phyloP scores from a whole-genome alignment of 306 rosid genomes.

The Carpinus viminea region DNA sequence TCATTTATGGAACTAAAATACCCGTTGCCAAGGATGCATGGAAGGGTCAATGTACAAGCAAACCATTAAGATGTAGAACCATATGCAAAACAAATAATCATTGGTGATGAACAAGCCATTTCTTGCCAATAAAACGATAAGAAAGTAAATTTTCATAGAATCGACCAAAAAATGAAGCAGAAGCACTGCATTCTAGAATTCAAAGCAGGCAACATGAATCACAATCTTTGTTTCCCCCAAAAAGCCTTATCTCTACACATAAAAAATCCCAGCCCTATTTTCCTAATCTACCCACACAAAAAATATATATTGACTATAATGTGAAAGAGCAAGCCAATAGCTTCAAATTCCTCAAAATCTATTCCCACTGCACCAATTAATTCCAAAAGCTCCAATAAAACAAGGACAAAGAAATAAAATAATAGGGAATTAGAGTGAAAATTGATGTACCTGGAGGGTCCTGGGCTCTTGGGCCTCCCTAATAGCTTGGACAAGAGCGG shows the following conservation, averaged over 20 bases:
- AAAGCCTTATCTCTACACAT: neutral
- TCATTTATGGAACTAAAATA: neutral
- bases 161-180: neutral
- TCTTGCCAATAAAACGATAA: neutral
- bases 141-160: neutral
- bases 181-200: no score
- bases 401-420: neutral
- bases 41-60: neutral
- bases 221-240: neutral
- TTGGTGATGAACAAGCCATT: neutral
- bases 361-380: neutral
- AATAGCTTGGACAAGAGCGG: conserved; percentile 96
- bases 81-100: neutral
- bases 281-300: no score
- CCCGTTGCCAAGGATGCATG: neutral
- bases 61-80: neutral
- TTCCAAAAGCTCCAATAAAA: neutral
- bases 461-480: conserved; percentile 95
- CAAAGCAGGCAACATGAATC: neutral
- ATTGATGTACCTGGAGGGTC: conserved; percentile 66
- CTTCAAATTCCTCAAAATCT: neutral
- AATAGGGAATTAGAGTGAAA: neutral
- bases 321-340: neutral
- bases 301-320: neutral
- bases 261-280: neutral